These are phyloP conservation scores for Teunomyces lycoperdinae DNA, from an alignment of 805 yeast genomes.

Conservation along the genomic window DNA sequence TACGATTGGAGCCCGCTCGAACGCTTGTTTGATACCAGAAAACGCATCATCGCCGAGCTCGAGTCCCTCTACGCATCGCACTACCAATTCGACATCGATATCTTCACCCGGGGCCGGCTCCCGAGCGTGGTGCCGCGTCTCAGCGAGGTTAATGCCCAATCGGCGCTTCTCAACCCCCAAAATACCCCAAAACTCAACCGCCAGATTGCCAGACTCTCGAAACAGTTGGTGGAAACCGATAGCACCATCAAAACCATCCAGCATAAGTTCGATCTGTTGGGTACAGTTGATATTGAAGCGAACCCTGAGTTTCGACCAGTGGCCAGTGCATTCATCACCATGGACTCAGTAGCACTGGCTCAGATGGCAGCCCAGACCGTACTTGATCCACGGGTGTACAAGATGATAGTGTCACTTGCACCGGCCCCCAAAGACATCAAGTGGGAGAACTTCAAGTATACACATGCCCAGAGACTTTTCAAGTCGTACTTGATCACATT, in stretches of 20 bases:
- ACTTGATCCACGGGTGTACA: slow-evolving; percentile 44
- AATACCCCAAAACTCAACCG: slow-evolving; percentile 10
- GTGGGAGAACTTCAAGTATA: slow-evolving; percentile 45
- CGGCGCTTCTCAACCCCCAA: slow-evolving; percentile 2
- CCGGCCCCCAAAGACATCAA: slow-evolving; percentile 48
- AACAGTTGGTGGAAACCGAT: slow-evolving; percentile 36
- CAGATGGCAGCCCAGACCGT: slow-evolving; percentile 50
- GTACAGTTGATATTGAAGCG: slow-evolving; percentile 24
- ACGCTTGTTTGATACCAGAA: slow-evolving; percentile 33
- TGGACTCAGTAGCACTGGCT: slow-evolving; percentile 48
- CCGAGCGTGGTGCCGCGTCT: slow-evolving; percentile 30
- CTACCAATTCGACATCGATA: slow-evolving; percentile 43
- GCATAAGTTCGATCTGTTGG: slow-evolving; percentile 26
- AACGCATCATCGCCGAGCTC: slow-evolving; percentile 26
- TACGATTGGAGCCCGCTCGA: slow-evolving; percentile 46
- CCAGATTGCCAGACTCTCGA: slow-evolving; percentile 31
- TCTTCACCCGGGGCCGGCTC: slow-evolving; percentile 30
- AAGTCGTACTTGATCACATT: slow-evolving; percentile 42
- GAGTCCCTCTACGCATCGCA: slow-evolving; percentile 42
- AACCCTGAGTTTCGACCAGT: slow-evolving; percentile 36
- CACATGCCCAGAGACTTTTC: slow-evolving; percentile 35
- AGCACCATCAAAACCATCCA: slow-evolving; percentile 34
- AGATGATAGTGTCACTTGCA: slow-evolving; percentile 40
- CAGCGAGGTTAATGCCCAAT: slow-evolving; percentile 7
- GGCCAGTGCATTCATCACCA: slow-evolving; percentile 46